Conservation (phyloP, 441 rosid species). For the Flueggea neowawraea region DNA sequence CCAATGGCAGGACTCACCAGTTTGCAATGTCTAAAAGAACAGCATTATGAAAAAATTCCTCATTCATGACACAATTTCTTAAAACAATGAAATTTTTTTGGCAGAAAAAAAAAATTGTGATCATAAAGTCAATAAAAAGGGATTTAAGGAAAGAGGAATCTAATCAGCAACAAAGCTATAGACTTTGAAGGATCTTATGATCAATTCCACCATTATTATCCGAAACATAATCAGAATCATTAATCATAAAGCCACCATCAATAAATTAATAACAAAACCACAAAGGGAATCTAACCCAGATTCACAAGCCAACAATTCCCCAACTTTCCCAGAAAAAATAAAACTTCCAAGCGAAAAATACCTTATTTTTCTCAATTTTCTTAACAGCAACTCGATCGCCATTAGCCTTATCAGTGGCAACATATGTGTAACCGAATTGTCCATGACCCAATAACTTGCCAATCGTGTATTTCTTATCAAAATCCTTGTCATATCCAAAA, state of each 20-base stretch:
- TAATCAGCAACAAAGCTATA: conserved; percentile 11
- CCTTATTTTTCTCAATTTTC: conserved; percentile 92
- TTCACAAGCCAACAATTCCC: neutral
- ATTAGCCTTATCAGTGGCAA: conserved; percentile 60
- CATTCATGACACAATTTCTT: too few relatives aligned
- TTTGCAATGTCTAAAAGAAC: too few relatives aligned
- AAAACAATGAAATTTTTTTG: too few relatives aligned
- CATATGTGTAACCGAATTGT: conserved; percentile 96
- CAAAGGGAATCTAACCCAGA: too few relatives aligned
- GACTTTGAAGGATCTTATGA: conserved; percentile 6
- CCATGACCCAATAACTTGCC: conserved; percentile 97
- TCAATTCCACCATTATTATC: neutral
- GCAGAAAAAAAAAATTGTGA: neutral
- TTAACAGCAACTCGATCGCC: conserved; percentile 96
- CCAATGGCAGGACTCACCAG: too few relatives aligned
- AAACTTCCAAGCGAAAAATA: conserved; percentile 7
- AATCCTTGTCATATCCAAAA: conserved; percentile 89
- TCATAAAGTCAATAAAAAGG: neutral
- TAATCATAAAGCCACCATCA: conserved; percentile 3
- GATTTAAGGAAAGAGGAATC: conserved; percentile 2
- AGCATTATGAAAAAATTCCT: too few relatives aligned
- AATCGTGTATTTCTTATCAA: conserved; percentile 46
- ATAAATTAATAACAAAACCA: neutral
- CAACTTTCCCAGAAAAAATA: neutral
- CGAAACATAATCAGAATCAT: conserved; percentile 14